phyloP scores from a whole-genome alignment of 257 asterid species.

The Dorcoceras hygrometricum region DNA sequence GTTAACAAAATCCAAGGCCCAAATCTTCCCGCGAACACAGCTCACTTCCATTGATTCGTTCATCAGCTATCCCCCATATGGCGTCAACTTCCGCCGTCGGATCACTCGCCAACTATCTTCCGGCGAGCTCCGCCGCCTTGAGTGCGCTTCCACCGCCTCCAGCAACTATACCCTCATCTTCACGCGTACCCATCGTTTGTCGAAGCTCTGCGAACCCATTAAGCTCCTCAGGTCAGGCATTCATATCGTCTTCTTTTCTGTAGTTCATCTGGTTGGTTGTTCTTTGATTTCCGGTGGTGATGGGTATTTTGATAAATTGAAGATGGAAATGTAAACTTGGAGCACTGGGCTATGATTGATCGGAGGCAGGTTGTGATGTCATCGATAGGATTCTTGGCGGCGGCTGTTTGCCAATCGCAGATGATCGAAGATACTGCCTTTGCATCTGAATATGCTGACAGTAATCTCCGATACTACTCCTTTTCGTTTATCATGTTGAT shows the following conservation, averaged over 20 bases:
- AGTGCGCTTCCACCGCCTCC: constrained; percentile 17
- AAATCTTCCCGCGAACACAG: background rate
- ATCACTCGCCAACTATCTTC: constrained; percentile 33
- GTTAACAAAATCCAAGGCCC: background rate
- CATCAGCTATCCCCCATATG: constrained; percentile 21
- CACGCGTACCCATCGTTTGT: constrained; percentile 22
- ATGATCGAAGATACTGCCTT: constrained; percentile 38
- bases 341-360: constrained; percentile 34
- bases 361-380: constrained; percentile 62
- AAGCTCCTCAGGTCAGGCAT: constrained; percentile 30
- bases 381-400: constrained; percentile 50
- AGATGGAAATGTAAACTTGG: constrained; percentile 42
- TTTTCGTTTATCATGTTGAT: constrained; percentile 2
- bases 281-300: background rate
- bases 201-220: constrained; percentile 25
- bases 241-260: background rate
- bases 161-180: background rate
- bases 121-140: constrained; percentile 22
- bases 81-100: constrained; percentile 51
- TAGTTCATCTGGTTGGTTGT: constrained; percentile 3
- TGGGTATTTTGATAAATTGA: constrained; percentile 19
- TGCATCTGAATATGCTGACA: constrained; percentile 80
- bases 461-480: constrained; percentile 38
- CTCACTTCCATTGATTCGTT: background rate
- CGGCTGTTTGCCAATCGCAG: constrained; percentile 28